Evolutionary conservation across 2,329 filamentous ascomycete species (phyloP), one percentile per base, ranked within the genome.

Genomic region (Eurotiales sp.): DNA sequence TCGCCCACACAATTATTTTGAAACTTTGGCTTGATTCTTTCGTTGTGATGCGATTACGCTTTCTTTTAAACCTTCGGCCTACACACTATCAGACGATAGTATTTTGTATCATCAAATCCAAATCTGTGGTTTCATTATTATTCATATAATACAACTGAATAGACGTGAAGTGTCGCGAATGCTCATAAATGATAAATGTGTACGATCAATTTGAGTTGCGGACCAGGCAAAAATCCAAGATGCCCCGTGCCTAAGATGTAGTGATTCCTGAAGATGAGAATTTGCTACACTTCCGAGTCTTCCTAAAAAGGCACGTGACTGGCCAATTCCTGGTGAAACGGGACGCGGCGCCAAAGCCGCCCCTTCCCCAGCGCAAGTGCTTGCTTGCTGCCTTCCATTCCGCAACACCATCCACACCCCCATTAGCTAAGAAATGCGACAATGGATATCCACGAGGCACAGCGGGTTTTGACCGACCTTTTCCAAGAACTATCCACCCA

Each of bases 371-470:
- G n/a, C n/a, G n/a, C n/a, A 27, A 27, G 25, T 27, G 25, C 25
- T 27, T 27, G n/a, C 7, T 34, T 32, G 29, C 10, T 19, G 27
- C 29, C n/a, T 45, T 23, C 12, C 3, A 22, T 36, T 48, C 46
- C 46, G 46, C 21, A 7, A 5, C 12, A 8, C 23, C 12, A 12
- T 37, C 14, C 23, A 30, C 17, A 17, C 17, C 23, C 25, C 30
- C 42, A 36, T 36, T 43, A 21, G 39, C 17, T 25, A 42, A 32
- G 40, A 34, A 49, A 53, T 58, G 58, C 51, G 61, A 71, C 53
- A 57, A 82, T 83, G 79, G 79, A 82, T 61, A 64, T 81, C 58
- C 73, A 81, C 64, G 77, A 82, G 67, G 71, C 77, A 54, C 75
- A 80, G 64, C 72, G 70, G 58, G 72, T 77, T 59, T 71, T 81